Base-by-base conservation (phyloP, 2,329 filamentous ascomycete species). In the Cytospora schulzeri region DNA sequence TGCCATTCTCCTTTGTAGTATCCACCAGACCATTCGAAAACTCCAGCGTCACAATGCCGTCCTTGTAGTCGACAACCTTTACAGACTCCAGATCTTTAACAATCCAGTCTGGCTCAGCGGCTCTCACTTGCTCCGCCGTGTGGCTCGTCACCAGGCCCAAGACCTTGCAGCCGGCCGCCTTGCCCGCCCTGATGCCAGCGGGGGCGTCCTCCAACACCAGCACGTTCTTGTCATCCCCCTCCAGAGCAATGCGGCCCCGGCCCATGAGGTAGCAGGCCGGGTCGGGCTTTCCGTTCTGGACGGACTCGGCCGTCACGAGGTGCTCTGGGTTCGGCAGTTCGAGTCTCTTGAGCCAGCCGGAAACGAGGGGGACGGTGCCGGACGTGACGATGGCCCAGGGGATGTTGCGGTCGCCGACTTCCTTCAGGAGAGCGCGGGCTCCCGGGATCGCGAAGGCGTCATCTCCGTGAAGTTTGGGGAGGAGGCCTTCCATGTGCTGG, bases 121-220 rank as follows among this genome's bases (percentile, higher is more conserved):
- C 85, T 66, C 83, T 78, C 57, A 96, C 83, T 78, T 93, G 86
- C 70, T 88, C 86, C 54, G 89, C 80, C 29, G 85, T 87, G 78
- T 97, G 93, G 72, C 91, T 62, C 61, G 93, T 97, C 62, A 91
- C 86, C 61, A 97, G 79, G n/a, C 88, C 93, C 54, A 96, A 78
- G 15, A 97, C 93, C 73, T 85, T 88, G 79, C 91, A 97, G 2
- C 92, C 93, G 12, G 93, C 93, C 0, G 86, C 91, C 78, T 93
- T 96, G 57, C 93, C 93, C 31, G 93, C 88, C 68, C 79, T 83
- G 72, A 97, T 91, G 6, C 93, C 93, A 9, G 92, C 91, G 6
- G 93, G 93, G 63, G 91, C 91, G 78, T 97, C 93, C 78, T 97
- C 93, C 45, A 97, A 79, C 57, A 97, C 93, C 62, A 97, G 80